phyloP scores from a whole-genome alignment of 2,329 filamentous ascomycete species.

The Thielaviopsis punctulata region DNA sequence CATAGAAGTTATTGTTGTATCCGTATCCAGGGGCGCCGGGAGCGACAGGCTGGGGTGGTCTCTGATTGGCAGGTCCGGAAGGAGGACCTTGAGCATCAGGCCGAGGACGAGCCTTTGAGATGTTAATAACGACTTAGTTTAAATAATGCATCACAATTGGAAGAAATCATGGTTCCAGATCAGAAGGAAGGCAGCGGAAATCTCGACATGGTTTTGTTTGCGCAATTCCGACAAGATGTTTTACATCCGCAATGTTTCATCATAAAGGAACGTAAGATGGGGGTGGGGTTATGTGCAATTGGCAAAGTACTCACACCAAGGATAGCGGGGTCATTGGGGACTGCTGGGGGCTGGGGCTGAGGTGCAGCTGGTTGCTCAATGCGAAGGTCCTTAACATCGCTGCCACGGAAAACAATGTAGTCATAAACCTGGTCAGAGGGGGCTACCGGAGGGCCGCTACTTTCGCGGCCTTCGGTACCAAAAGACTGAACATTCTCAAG shows the following conservation, averaged over 20 bases:
- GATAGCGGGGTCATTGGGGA: slow-evolving; percentile 92
- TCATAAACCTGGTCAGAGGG: slow-evolving; percentile 84
- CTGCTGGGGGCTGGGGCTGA: slow-evolving; percentile 55
- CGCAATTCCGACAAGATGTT: slow-evolving; percentile 71
- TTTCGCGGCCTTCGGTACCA: slow-evolving; percentile 80
- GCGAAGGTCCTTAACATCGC: slow-evolving; percentile 93
- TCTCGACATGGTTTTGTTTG: slow-evolving; percentile 83
- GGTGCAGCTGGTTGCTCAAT: slow-evolving; percentile 71
- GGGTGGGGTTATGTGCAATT: slow-evolving; percentile 7
- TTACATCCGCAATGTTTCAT: slow-evolving; percentile 99
- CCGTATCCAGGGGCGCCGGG: slow-evolving; percentile 9
- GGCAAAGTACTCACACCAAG: slow-evolving; percentile 64
- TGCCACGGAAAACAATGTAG: slow-evolving; percentile 96
- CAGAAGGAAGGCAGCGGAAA: slow-evolving; percentile 99
- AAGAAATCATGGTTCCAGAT: slow-evolving; percentile 24
- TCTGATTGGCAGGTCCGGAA: slow-evolving; percentile 1
- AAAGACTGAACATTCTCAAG: slow-evolving; percentile 91
- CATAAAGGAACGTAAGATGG: slow-evolving; percentile 30
- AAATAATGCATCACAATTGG: background rate
- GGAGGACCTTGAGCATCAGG: slow-evolving; percentile 8
- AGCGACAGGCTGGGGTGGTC: background rate
- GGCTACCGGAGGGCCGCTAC: slow-evolving; percentile 52
- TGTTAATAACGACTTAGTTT: background rate
- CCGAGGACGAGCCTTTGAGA: slow-evolving; percentile 12
- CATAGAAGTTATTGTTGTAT: slow-evolving; percentile 28